A percentile compares a stretch with the other conserved stretches of the same genome.
Conservation (phyloP, 106 monocot genomes). For the Dendrobium catenatum region DNA sequence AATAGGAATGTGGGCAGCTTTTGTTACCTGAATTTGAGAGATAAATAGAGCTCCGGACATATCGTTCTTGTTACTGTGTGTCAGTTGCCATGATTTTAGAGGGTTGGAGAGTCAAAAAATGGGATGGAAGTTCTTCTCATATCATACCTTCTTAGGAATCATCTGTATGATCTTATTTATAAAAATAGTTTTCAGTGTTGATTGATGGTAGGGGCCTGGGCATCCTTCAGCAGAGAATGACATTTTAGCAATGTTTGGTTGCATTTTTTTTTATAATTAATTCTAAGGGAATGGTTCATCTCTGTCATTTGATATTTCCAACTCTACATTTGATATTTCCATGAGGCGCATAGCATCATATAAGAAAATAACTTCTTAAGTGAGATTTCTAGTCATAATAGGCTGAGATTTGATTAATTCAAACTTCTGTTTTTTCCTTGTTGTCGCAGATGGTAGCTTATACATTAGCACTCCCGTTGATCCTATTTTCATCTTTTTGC, state of each 20-base stretch:
- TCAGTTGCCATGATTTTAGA: background rate
- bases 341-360: background rate
- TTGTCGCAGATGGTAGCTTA: constrained; percentile 72
- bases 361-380: background rate
- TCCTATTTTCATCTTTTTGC: constrained; percentile 77
- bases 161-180: background rate
- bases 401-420: background rate
- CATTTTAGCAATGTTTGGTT: background rate
- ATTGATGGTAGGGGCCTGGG: background rate
- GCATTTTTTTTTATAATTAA: background rate
- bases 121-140: background rate
- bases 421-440: constrained; percentile 8
- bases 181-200: background rate
- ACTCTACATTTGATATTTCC: background rate
- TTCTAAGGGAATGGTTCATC: background rate
- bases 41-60: background rate
- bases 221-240: background rate
- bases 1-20: background rate
- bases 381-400: background rate
- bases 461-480: constrained; percentile 76
- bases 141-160: background rate
- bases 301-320: background rate
- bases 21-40: background rate
- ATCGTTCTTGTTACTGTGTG: background rate
- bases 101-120: background rate